Conservation (phyloP, 164 flowering plant genomes). For the Sextonia rubra region DNA sequence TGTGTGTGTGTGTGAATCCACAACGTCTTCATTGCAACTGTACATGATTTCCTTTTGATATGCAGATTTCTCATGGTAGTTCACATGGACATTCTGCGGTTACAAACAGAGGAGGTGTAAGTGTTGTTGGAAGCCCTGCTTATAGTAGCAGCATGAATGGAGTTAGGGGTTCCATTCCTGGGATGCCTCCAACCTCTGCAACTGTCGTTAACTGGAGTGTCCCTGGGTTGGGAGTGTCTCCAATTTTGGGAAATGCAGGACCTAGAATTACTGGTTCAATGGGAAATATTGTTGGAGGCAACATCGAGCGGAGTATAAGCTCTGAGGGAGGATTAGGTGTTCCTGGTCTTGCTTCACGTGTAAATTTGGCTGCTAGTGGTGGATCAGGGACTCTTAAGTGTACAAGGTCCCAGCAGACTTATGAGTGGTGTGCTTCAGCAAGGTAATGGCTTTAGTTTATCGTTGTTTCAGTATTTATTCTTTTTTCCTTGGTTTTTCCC, state of each 20-base stretch:
- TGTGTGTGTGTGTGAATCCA: no score
- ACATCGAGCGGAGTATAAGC: constrained; percentile 57
- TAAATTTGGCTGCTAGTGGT: constrained; percentile 57
- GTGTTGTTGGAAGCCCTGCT: constrained; percentile 58
- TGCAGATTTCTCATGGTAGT: constrained; percentile 77
- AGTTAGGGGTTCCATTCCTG: constrained; percentile 64
- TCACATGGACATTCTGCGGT: constrained; percentile 78
- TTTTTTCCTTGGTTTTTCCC: no score
- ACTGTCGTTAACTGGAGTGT: constrained; percentile 51
- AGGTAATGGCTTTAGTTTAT: constrained; percentile 34
- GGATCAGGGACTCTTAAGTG: constrained; percentile 60
- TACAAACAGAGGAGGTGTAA: constrained; percentile 73
- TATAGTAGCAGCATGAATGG: constrained; percentile 61
- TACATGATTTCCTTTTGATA: background rate
- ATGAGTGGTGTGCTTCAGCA: constrained; percentile 72
- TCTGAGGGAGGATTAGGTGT: constrained; percentile 70
- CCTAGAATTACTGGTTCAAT: constrained; percentile 58
- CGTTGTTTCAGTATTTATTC: background rate
- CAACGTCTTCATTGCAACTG: no score
- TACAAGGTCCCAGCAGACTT: constrained; percentile 64
- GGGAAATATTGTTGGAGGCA: constrained; percentile 78
- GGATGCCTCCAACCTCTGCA: constrained; percentile 51
- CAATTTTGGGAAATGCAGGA: constrained; percentile 75
- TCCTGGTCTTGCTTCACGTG: constrained; percentile 75
- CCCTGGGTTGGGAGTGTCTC: constrained; percentile 75